Percentiles rank a stretch among this genome's conserved stretches.
Conservation (phyloP, 179 eudicot genomes). For the Beta macrorhiza region DNA sequence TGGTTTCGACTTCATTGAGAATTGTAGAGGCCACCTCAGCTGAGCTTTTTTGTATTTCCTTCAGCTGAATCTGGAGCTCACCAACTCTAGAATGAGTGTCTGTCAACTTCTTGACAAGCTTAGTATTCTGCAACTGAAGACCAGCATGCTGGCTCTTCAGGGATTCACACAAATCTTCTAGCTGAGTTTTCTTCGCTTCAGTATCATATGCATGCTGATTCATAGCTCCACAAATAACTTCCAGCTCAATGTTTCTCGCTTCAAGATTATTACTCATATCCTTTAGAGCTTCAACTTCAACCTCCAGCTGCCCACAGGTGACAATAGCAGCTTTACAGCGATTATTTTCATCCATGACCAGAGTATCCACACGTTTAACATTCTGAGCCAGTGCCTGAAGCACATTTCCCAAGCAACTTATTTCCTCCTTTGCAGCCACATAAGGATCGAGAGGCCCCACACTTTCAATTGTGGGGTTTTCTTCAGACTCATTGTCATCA, state of each 20-base stretch:
- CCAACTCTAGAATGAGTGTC: conserved; percentile 38
- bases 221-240: conserved; percentile 61
- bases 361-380: conserved; percentile 45
- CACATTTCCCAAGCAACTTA: conserved; percentile 42
- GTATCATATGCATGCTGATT: conserved; percentile 46
- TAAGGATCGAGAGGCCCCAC: conserved; percentile 41
- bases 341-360: conserved; percentile 41
- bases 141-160: conserved; percentile 36
- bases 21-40: conserved; percentile 43
- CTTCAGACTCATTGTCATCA: conserved; percentile 50
- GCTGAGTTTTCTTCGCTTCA: conserved; percentile 54
- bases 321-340: conserved; percentile 35
- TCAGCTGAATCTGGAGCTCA: conserved; percentile 51
- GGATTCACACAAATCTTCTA: conserved; percentile 42
- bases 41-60: conserved; percentile 47
- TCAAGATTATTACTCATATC: conserved; percentile 49
- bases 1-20: conserved; percentile 41
- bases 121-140: conserved; percentile 43
- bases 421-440: conserved; percentile 39
- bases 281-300: conserved; percentile 46
- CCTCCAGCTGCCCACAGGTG: conserved; percentile 49
- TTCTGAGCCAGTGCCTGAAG: conserved; percentile 46
- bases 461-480: conserved; percentile 33
- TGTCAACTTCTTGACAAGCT: conserved; percentile 47
- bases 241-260: conserved; percentile 59